Evolutionary conservation across 2,329 filamentous ascomycete genomes (phyloP).

Genomic region (Alternaria ventricosa): DNA sequence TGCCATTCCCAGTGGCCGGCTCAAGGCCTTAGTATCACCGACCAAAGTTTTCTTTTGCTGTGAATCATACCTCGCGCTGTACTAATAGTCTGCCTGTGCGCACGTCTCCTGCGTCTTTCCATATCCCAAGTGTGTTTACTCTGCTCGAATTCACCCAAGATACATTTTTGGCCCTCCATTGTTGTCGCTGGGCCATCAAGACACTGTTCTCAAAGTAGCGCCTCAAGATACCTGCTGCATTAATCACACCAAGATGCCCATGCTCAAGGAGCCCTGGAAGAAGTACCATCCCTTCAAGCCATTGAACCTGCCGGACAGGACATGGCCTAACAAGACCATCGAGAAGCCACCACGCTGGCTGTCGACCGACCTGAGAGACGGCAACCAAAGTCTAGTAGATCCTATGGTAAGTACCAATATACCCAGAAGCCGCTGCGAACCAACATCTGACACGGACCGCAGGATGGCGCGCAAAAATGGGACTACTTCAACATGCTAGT

Average conservation of each 20-base stretch:
- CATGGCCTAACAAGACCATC: constrained; percentile 85
- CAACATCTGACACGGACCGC: neutral
- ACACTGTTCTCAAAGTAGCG: neutral
- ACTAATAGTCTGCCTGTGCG: constrained; percentile 7
- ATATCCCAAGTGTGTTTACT: neutral
- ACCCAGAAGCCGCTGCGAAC: neutral
- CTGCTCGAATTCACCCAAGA: neutral
- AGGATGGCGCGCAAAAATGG: constrained; percentile 96
- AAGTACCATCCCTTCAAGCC: constrained; percentile 78
- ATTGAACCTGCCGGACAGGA: constrained; percentile 70
- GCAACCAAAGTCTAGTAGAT: constrained; percentile 90
- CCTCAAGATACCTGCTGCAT: neutral
- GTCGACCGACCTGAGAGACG: constrained; percentile 86
- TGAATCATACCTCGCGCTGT: constrained; percentile 18
- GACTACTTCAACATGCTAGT: constrained; percentile 93
- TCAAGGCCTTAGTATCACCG: constrained; percentile 15
- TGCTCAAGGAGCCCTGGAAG: constrained; percentile 76
- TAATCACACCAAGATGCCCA: constrained; percentile 43
- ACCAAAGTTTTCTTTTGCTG: constrained; percentile 20
- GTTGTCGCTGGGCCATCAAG: neutral
- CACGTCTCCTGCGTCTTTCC: neutral
- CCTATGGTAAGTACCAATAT: constrained; percentile 73
- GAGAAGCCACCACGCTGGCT: constrained; percentile 90
- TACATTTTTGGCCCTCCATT: neutral
- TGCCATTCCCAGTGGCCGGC: constrained; percentile 7